Evolutionary conservation across 1,284 basidiomycete genomes (phyloP).

Genomic region (Pyrrhoderma lamaoense): DNA sequence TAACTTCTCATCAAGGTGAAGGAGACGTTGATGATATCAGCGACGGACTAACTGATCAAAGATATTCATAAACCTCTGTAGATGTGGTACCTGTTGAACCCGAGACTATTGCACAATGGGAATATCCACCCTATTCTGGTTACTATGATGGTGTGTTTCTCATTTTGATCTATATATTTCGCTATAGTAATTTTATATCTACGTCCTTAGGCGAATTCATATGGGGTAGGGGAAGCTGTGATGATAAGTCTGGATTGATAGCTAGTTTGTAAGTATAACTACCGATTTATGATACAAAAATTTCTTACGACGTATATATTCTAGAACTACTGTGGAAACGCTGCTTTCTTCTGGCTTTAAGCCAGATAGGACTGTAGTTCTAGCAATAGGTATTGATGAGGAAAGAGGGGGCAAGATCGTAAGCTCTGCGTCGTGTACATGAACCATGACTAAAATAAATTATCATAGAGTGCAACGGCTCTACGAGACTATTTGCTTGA

Average conservation of each 20-base stretch:
- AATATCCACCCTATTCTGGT: constrained; percentile 39
- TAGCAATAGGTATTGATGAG: constrained; percentile 69
- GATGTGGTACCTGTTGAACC: constrained; percentile 40
- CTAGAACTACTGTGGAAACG: constrained; percentile 45
- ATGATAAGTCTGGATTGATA: constrained; percentile 58
- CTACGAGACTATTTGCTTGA: constrained; percentile 40
- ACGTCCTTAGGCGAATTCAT: constrained; percentile 38
- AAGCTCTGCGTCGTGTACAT: constrained; percentile 18
- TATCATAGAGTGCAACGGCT: constrained; percentile 39
- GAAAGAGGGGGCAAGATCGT: constrained; percentile 49
- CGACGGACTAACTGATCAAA: background rate
- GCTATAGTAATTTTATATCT: background rate
- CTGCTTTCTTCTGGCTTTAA: constrained; percentile 45
- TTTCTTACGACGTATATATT: background rate
- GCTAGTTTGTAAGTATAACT: constrained; percentile 39
- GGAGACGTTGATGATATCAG: too few species aligned
- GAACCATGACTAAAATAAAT: background rate
- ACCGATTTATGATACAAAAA: background rate
- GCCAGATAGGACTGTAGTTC: constrained; percentile 47
- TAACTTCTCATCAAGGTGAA: constrained; percentile 64
- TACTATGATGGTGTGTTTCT: constrained; percentile 30
- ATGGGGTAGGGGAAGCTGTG: constrained; percentile 57
- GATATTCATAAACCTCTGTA: background rate
- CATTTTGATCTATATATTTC: background rate
- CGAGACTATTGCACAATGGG: constrained; percentile 33